Base-by-base conservation (phyloP, 768 basidiomycete species). In the Russula ochroleuca region DNA sequence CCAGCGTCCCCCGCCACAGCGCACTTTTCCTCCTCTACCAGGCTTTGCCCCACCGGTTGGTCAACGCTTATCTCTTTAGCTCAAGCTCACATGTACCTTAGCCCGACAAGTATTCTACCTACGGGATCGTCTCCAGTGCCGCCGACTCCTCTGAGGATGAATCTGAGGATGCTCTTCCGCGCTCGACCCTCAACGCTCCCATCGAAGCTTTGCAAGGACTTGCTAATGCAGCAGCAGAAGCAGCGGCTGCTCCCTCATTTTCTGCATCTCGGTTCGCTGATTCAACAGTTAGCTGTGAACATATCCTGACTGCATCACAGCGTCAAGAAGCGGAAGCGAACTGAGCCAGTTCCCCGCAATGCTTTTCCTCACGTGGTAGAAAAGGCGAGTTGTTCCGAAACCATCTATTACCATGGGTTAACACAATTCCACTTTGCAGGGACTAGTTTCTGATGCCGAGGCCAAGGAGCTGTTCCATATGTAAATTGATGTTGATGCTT, bases 221-320 rank as follows among this genome's bases (percentile, higher is more conserved):
- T 57, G 95, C 95, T 33, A 94, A 97, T 72, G 95, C 94, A 1
- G 95, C 95, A 7, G 94, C 92, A 31, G 94, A 96, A 74, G 92
- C 94, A 8, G 91, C 92, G 0, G 88, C 90, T 13, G 90, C 83
- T 4, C 84, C 90, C 9, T 89, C 90, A 45, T 71, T 81, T 13
- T 79, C 83, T 49, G 72, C 85, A 17, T 82, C 86, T 23, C 83
- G 85, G 89, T 86, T 72, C 5, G 72, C 41, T 4, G 21, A 41
- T 31, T 40, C 53, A 13, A 37, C 13, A 40, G 14, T 62, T 59
- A 47, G 38, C 37, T 17, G 49, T 15, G 19, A 21, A 21, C 10
- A 38, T 15, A 19, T 43, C 11, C 41, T 57, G 33, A 48, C 21
- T 43, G 52, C 31, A 48, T 65, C 4, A 61, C 68, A 89, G 89